phyloP scores from a whole-genome alignment of 768 basidiomycete species.

The Roridomyces roridus region DNA sequence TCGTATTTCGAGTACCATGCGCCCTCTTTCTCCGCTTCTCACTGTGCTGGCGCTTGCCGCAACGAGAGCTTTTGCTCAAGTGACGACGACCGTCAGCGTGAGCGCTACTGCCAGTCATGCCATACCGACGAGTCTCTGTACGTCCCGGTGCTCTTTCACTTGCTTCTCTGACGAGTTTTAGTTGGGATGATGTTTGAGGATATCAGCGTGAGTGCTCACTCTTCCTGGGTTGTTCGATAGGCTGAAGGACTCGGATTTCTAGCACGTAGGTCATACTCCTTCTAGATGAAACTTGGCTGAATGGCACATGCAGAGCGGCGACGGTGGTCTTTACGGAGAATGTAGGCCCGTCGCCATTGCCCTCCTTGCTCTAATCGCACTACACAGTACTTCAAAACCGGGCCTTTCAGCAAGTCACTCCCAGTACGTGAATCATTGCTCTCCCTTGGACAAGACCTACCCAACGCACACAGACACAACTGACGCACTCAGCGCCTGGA shows the following conservation, averaged over 20 bases:
- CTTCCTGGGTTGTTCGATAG: too few relatives aligned
- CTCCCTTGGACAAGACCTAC: background rate
- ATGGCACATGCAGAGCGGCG: conserved; percentile 34
- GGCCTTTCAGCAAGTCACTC: conserved; percentile 68
- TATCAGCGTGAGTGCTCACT: conserved; percentile 33
- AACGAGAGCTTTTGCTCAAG: conserved; percentile 82
- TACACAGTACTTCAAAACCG: conserved; percentile 66
- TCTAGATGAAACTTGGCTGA: background rate
- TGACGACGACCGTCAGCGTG: conserved; percentile 45
- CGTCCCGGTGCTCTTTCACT: too few relatives aligned
- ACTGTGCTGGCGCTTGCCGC: background rate
- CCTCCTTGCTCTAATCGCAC: background rate
- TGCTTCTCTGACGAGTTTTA: too few relatives aligned
- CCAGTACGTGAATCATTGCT: conserved; percentile 41
- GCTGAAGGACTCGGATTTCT: too few relatives aligned
- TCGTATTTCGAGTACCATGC: background rate
- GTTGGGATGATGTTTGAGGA: too few relatives aligned
- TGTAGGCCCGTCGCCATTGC: conserved; percentile 16
- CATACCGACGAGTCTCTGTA: conserved; percentile 60
- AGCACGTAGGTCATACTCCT: conserved; percentile 30
- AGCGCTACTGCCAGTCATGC: conserved; percentile 54
- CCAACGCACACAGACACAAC: conserved; percentile 43
- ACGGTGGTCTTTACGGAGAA: conserved; percentile 39
- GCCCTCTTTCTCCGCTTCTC: too few relatives aligned
- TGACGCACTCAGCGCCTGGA: conserved; percentile 60